Evolutionary conservation across 805 yeast genomes (phyloP).

Genomic region (Starmerella apicola): DNA sequence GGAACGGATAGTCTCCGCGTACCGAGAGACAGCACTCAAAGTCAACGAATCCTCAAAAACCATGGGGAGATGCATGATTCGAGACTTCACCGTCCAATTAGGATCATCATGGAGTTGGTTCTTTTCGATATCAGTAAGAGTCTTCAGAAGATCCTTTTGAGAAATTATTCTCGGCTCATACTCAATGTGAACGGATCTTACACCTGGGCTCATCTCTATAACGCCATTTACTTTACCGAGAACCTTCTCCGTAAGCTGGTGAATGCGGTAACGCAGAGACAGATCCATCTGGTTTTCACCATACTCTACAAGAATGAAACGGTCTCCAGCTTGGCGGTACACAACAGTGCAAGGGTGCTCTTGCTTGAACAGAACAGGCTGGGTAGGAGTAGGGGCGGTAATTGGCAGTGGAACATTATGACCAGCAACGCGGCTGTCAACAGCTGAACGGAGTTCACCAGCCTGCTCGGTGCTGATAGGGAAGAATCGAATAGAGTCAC

Average conservation of each 20-base stretch:
- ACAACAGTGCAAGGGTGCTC: conserved; percentile 58
- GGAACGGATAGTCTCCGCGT: conserved; percentile 83
- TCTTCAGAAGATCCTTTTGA: conserved; percentile 50
- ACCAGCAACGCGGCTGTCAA: conserved; percentile 36
- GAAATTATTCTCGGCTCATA: conserved; percentile 51
- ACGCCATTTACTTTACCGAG: conserved; percentile 57
- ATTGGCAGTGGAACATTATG: conserved; percentile 18
- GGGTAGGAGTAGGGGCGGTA: conserved; percentile 36
- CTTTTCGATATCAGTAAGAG: conserved; percentile 49
- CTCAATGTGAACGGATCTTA: conserved; percentile 84
- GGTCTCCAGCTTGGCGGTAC: conserved; percentile 94
- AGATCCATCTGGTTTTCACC: conserved; percentile 83
- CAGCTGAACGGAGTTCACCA: conserved; percentile 44
- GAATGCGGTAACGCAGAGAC: conserved; percentile 73
- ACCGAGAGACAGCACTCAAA: conserved; percentile 77
- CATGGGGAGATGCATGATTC: conserved; percentile 79
- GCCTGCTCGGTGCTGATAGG: conserved; percentile 67
- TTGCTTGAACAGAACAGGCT: conserved; percentile 51
- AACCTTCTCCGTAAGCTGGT: conserved; percentile 66
- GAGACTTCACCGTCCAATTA: conserved; percentile 77
- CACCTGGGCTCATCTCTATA: conserved; percentile 95
- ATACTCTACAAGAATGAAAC: conserved; percentile 81
- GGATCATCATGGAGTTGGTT: conserved; percentile 36
- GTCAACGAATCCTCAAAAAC: conserved; percentile 91
- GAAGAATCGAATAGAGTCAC: conserved; percentile 68